A percentile compares a stretch with the other conserved stretches of the same genome.
Conservation (phyloP, 202 grass and related monocot species). For the Carex sylvatica region DNA sequence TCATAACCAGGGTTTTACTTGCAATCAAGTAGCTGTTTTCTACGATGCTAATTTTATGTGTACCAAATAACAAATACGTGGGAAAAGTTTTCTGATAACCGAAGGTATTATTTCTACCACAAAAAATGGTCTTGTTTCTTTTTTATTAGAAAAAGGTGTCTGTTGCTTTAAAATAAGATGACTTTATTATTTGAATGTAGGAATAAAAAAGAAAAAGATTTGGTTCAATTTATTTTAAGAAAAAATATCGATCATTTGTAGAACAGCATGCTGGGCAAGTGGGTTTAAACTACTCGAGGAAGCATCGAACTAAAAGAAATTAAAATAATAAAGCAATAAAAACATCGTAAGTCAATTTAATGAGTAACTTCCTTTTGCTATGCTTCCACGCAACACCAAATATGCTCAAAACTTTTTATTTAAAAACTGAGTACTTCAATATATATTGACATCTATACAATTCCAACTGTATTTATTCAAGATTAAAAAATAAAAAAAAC, state of each 20-base stretch:
- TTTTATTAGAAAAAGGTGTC: background rate
- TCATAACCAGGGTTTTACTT: background rate
- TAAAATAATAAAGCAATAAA: background rate
- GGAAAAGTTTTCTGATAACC: background rate
- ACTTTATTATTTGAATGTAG: background rate
- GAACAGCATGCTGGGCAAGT: background rate
- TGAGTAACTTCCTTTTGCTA: background rate
- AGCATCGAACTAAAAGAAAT: background rate
- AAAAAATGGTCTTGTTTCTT: background rate
- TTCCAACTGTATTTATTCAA: too few relatives aligned
- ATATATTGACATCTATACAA: too few relatives aligned
- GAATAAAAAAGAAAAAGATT: background rate
- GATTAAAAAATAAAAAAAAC: too few relatives aligned
- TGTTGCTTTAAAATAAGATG: background rate
- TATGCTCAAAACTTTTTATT: background rate
- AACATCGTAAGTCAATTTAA: background rate
- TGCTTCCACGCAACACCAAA: conserved; percentile 4
- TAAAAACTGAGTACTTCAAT: background rate
- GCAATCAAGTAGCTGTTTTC: background rate
- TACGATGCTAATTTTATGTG: background rate
- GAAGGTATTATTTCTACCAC: background rate
- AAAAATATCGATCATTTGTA: background rate
- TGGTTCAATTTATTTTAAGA: background rate
- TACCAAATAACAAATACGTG: background rate
- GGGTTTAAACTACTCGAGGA: background rate